Conservation (phyloP, 2,329 filamentous ascomycete genomes). For the Teratosphaeria viscida region DNA sequence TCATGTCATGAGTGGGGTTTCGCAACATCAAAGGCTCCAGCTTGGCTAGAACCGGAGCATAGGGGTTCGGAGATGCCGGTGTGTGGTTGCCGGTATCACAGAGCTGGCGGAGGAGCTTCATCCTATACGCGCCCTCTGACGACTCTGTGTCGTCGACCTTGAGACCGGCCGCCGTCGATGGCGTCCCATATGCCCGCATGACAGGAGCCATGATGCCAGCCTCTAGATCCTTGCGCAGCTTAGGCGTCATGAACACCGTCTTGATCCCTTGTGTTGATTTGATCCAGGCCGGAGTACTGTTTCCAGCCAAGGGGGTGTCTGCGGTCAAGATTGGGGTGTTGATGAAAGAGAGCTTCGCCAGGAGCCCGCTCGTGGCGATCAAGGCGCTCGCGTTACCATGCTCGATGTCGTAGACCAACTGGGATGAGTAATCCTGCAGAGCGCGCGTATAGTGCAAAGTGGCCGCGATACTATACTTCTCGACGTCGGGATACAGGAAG, state of each 20-base stretch:
- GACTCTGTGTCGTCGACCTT: not conserved
- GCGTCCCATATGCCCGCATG: not conserved
- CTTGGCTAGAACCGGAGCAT: not conserved
- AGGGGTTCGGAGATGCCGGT: not conserved
- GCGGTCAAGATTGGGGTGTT: conserved; percentile 3
- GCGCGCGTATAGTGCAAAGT: conserved; percentile 9
- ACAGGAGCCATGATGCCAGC: conserved; percentile 1
- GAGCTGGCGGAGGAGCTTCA: not conserved
- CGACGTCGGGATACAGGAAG: conserved; percentile 62
- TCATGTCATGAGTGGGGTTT: not conserved
- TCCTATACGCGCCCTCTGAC: not conserved
- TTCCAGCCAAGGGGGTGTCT: not conserved
- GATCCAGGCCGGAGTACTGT: conserved; percentile 2
- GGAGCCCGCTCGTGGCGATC: conserved; percentile 4
- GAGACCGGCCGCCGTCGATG: not conserved
- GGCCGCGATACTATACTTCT: conserved; percentile 8
- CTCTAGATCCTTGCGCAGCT: conserved; percentile 3
- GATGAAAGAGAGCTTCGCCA: conserved; percentile 7
- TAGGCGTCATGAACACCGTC: conserved; percentile 2
- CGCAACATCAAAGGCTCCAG: conserved; percentile 1
- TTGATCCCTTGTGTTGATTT: conserved; percentile 6
- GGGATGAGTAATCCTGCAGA: conserved; percentile 7
- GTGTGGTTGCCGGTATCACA: not conserved
- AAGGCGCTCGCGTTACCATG: conserved; percentile 7
- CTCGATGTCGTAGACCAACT: conserved; percentile 5